Conservation (phyloP, 495 filamentous ascomycete genomes). For the Tuber calosporum region DNA sequence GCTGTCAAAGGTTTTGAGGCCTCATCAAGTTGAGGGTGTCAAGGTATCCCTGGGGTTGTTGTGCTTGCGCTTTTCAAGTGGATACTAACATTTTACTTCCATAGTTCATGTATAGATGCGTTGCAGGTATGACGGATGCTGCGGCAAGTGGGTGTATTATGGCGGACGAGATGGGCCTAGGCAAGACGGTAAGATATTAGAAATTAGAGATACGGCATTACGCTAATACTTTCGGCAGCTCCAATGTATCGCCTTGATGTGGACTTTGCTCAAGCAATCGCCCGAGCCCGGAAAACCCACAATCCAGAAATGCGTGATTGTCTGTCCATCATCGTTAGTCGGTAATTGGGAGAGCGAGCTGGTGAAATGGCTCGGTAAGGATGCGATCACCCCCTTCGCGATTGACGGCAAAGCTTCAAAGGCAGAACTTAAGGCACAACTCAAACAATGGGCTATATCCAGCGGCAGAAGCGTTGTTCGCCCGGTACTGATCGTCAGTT, state of each 20-base stretch:
- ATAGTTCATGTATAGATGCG: slow-evolving; percentile 83
- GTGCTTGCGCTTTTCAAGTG: not conserved
- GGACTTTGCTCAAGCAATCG: slow-evolving; percentile 93
- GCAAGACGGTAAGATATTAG: slow-evolving; percentile 66
- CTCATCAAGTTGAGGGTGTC: slow-evolving; percentile 97
- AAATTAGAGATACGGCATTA: slow-evolving; percentile 48
- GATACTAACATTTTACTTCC: not conserved
- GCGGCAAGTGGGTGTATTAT: slow-evolving; percentile 98
- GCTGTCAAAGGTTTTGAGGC: slow-evolving; percentile 82
- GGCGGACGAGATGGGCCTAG: slow-evolving; percentile 98
- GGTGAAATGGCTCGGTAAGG: slow-evolving; percentile 90
- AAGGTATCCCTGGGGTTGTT: slow-evolving; percentile 50
- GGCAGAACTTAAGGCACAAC: slow-evolving; percentile 76
- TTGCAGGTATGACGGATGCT: slow-evolving; percentile 85
- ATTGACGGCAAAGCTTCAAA: slow-evolving; percentile 96
- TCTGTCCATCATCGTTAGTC: slow-evolving; percentile 94
- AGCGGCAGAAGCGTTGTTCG: slow-evolving; percentile 82
- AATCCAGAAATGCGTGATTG: slow-evolving; percentile 96
- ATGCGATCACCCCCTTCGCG: slow-evolving; percentile 87
- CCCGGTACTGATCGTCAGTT: slow-evolving; percentile 98
- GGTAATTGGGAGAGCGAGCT: slow-evolving; percentile 96
- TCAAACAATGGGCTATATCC: slow-evolving; percentile 91
- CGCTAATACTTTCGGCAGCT: slow-evolving; percentile 49
- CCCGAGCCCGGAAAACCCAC: slow-evolving; percentile 86
- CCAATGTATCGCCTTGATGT: slow-evolving; percentile 77